Percentiles rank a stretch among this genome's conserved stretches.
These are phyloP conservation scores for Eucalyptus polyanthemos DNA, from an alignment of 345 rosid genomes.

Conservation along the genomic window DNA sequence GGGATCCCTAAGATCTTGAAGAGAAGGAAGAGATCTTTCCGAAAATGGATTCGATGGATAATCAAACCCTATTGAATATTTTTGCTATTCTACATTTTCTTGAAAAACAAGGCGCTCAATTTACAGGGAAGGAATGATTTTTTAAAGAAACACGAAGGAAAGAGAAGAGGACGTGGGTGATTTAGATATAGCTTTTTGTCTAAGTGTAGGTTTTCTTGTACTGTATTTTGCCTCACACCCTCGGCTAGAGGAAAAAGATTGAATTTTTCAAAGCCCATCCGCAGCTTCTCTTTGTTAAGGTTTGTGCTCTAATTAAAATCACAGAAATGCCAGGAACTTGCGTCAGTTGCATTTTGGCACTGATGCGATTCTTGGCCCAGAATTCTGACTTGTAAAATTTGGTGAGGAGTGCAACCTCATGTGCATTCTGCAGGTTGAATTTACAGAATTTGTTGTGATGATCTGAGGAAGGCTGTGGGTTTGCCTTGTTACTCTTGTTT, in stretches of 20 bases:
- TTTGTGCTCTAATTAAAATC: not conserved
- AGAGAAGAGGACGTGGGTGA: not conserved
- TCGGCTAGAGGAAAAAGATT: not conserved
- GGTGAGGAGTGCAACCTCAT: not conserved
- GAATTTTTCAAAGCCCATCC: not conserved
- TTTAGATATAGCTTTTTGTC: not conserved
- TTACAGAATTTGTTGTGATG: not conserved
- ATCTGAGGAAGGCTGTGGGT: not conserved
- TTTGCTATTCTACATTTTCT: not conserved
- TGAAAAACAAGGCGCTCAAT: rapidly evolving
- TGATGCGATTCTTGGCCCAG: not conserved
- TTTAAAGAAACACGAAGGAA: not conserved
- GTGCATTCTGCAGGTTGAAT: not conserved
- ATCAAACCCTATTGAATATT: not conserved
- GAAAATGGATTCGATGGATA: not conserved
- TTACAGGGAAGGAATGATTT: not conserved
- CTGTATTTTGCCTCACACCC: not conserved
- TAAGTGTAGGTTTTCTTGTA: not conserved
- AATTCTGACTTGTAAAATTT: not conserved
- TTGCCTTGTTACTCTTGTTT: not conserved
- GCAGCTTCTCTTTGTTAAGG: not conserved
- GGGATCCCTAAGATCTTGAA: not conserved
- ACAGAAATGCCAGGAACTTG: not conserved
- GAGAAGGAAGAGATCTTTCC: not conserved
- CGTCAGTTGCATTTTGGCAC: not conserved